Base-by-base conservation (phyloP, 1,284 basidiomycete species). In the Ceratobasidium papillatum region DNA sequence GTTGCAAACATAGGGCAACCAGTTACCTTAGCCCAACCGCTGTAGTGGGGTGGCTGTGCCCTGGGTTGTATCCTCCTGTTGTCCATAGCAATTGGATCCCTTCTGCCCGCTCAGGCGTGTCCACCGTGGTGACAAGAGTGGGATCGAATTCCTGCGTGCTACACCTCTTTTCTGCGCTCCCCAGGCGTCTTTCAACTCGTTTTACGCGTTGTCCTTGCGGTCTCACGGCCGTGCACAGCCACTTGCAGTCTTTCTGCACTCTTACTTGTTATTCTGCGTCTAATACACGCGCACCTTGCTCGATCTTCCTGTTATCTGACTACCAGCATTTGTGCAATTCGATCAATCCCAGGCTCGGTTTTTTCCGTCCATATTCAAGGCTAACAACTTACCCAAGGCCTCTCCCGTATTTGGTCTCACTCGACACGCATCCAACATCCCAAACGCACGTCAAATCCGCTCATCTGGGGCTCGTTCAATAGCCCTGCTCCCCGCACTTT, bases 101-200 rank as follows among this genome's bases (percentile, higher is more conserved):
- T n/a, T 49, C 47, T 49, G 47, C 51, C 30, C 51, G 25, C 25
- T 4, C 25, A 52, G 51, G 51, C 51, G 17, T 52, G 51, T 52
- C 51, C 51, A 52, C 51, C 51, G 22, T 52, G 51, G 51, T 52
- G 51, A 52, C 51, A 27, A 52, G 25, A n/a, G 51, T 52, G 47
- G 51, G 51, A 27, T 52, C 25, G 51, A 52, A 9, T 11, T 52
- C 12, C 51, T 30, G 22, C 51, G 22, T 52, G 51, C 51, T 52
- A 30, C 51, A 27, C 51, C 30, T 30, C 19, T 14, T 19, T 49
- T n/a, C 43, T 49, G 47, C 47, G 25, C 30, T 52, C 30, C n/a
- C n/a, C n/a, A n/a, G 12, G 47, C 47, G 17, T 22, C 2, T 19
- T 51, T 22, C 25, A 1, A 51, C 47, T 17, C 47, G 47, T n/a